A percentile compares a stretch with the other conserved stretches of the same genome.
Evolutionary conservation across 2,329 filamentous ascomycete genomes (phyloP).

Genomic region (Trichoderma sp.): DNA sequence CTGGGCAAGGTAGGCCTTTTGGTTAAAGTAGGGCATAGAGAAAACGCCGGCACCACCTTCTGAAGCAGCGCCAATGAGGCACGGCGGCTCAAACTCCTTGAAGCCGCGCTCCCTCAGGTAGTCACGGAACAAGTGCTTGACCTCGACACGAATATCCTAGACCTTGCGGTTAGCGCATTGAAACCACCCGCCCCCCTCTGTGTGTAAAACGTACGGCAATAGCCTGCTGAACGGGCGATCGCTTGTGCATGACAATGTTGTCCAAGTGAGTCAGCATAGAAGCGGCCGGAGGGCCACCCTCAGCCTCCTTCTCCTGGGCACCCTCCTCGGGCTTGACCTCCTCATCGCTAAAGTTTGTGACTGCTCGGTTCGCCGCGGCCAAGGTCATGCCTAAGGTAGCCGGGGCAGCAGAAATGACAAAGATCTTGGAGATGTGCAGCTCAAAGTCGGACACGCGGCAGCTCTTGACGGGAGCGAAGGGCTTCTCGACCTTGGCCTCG

Average conservation of each 20-base stretch:
- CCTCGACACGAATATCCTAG: slow-evolving; percentile 45
- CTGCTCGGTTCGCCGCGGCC: slow-evolving; percentile 51
- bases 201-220: slow-evolving; percentile 61
- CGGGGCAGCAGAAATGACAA: slow-evolving; percentile 65
- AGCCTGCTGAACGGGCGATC: slow-evolving; percentile 85
- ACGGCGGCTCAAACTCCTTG: slow-evolving; percentile 83
- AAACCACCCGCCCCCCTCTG: background rate
- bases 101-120: slow-evolving; percentile 76
- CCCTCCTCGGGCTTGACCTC: slow-evolving; percentile 36
- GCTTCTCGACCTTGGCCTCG: slow-evolving; percentile 76
- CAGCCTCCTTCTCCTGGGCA: slow-evolving; percentile 41
- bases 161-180: slow-evolving; percentile 21
- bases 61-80: slow-evolving; percentile 82
- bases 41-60: slow-evolving; percentile 95
- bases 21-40: slow-evolving; percentile 82
- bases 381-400: slow-evolving; percentile 57
- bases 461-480: slow-evolving; percentile 84
- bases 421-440: slow-evolving; percentile 84
- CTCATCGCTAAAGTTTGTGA: slow-evolving; percentile 60
- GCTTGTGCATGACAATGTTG: slow-evolving; percentile 90
- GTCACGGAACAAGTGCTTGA: slow-evolving; percentile 69
- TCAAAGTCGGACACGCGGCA: slow-evolving; percentile 77
- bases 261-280: slow-evolving; percentile 81
- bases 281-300: slow-evolving; percentile 52
- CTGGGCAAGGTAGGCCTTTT: slow-evolving; percentile 75